Evolutionary conservation across 2,329 filamentous ascomycete species (phyloP).

Genomic region (Pseudopyrenochaeta lycopersici): DNA sequence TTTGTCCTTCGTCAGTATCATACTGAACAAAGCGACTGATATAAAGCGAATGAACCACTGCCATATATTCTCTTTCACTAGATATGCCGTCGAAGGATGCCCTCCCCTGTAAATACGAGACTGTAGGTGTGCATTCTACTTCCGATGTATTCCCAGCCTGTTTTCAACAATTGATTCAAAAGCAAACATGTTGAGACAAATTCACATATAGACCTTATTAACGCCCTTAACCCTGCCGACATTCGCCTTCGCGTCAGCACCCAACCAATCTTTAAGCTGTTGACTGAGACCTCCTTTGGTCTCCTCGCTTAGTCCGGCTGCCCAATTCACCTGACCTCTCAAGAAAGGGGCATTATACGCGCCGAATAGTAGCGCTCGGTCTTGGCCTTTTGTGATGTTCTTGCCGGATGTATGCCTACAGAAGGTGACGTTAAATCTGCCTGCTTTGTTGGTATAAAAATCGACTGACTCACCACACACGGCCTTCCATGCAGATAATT

Average conservation of each 20-base stretch:
- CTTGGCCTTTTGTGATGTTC: conserved; percentile 42
- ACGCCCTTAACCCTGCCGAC: conserved; percentile 17
- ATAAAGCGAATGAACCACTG: too few species aligned
- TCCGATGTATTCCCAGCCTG: too few species aligned
- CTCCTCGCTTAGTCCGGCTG: conserved; percentile 38
- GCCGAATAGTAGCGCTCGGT: conserved; percentile 45
- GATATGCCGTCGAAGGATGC: too few species aligned
- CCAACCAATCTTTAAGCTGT: conserved; percentile 41
- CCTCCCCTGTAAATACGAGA: too few species aligned
- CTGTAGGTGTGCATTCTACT: neutral
- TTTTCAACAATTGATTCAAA: too few species aligned
- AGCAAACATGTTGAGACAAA: too few species aligned
- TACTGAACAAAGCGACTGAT: too few species aligned
- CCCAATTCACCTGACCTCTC: conserved; percentile 45
- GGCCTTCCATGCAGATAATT: conserved; percentile 45
- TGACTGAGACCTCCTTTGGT: conserved; percentile 27
- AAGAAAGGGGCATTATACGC: conserved; percentile 42
- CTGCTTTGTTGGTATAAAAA: neutral
- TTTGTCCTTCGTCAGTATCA: neutral
- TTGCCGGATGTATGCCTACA: conserved; percentile 38
- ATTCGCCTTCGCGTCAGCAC: conserved; percentile 24
- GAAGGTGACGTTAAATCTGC: neutral
- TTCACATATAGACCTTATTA: conserved; percentile 18
- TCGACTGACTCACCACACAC: conserved; percentile 30
- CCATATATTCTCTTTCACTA: too few species aligned